Evolutionary conservation across 495 filamentous ascomycete species (phyloP), one percentile per base, ranked within the genome.

Genomic region (Extremus antarcticus): DNA sequence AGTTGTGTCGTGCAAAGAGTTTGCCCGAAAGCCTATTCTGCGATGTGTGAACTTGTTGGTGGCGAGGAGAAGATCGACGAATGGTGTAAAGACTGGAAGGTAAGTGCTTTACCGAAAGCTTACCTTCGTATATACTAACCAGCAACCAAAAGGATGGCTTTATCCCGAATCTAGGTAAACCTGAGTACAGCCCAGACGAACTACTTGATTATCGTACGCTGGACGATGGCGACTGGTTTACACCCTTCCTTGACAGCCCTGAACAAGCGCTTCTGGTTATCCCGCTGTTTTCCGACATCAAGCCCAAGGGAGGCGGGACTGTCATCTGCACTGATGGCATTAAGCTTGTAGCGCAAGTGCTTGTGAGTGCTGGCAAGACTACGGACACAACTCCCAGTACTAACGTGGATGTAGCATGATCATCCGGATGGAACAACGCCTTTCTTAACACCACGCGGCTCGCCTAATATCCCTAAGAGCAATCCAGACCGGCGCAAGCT

Each of bases 261-360:
- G 85, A 88, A 68, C 85, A 89, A 65, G 85, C 73, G 0, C 66
- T 88, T 45, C 71, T 88, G 0, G 81, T 87, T 16, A 86, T 82
- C 47, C 84, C 84, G 2, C 59, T 87, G 17, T 88, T 84, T 67
- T 81, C 74, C 10, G 82, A 87, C 62, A 81, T 87, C 53, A 64
- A 68, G 23, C 63, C 76, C 1, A 69, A 71, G 55, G 84, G 80
- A 2, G 85, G 85, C 17, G 85, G 81, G n/a, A 88, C 84, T 11
- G 72, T 82, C 65, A 73, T 87, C 46, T 80, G 80, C 60, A 75
- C 79, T 0, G 71, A 77, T 53, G 81, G 76, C 0, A 80, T 86
- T 38, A 69, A 70, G 1, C 65, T 60, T 20, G 67, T 87, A 0
- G 84, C 84, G 4, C 67, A 70, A 52, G 74, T 83, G 57, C 59